These are phyloP conservation scores for Coffea humblotiana DNA, from an alignment of 305 asterid genomes.

Conservation along the genomic window DNA sequence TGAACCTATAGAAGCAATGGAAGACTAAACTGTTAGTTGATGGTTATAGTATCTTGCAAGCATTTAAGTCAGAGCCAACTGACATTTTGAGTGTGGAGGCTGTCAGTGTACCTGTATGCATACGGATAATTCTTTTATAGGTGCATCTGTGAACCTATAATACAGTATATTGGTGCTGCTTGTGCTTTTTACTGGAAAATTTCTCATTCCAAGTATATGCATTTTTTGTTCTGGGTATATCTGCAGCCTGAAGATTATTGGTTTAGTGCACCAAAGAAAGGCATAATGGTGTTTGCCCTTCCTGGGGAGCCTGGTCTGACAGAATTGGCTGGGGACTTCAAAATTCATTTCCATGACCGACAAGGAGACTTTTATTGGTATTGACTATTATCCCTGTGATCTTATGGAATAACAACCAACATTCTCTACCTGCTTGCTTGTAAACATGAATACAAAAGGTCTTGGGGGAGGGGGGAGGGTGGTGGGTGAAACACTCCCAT, in stretches of 20 bases:
- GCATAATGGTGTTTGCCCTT: slow-evolving; percentile 96
- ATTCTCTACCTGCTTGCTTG: background rate
- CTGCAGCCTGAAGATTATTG: slow-evolving; percentile 94
- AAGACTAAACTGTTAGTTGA: background rate
- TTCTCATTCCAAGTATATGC: background rate
- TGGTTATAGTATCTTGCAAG: background rate
- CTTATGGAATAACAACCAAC: slow-evolving; percentile 1
- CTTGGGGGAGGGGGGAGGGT: background rate
- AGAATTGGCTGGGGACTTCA: slow-evolving; percentile 88
- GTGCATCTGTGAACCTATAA: background rate
- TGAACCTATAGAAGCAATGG: background rate
- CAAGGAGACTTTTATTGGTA: slow-evolving; percentile 99
- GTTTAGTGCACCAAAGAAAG: slow-evolving; percentile 95
- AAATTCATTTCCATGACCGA: slow-evolving; percentile 92
- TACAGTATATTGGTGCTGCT: background rate
- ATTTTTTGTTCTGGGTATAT: slow-evolving; percentile 13
- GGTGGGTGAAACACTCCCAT: too few relatives aligned
- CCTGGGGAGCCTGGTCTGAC: slow-evolving; percentile 99
- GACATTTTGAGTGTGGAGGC: background rate
- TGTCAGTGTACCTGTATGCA: background rate
- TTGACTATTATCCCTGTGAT: background rate
- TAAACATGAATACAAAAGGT: too few relatives aligned
- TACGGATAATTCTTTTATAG: background rate
- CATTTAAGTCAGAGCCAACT: background rate
- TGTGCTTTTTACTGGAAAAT: background rate